These are phyloP conservation scores for Leccinum truebloodii DNA, from an alignment of 768 basidiomycete genomes.

Conservation along the genomic window DNA sequence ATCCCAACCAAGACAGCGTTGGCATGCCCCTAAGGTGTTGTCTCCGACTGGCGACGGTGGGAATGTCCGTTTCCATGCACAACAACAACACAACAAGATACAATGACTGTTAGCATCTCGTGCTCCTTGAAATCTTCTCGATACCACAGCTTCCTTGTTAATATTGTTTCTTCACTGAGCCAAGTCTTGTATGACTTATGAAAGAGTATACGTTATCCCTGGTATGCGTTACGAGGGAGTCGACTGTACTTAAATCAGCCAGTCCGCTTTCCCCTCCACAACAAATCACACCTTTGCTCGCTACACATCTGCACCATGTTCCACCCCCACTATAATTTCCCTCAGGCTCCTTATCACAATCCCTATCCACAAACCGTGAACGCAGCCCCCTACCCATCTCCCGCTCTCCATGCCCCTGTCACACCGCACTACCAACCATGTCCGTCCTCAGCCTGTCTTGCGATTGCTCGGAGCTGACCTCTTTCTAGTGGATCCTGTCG, in stretches of 20 bases:
- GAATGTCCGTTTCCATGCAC: not conserved
- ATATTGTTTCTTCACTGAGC: not conserved
- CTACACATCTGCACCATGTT: slow-evolving; percentile 9
- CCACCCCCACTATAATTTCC: not conserved
- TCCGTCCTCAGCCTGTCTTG: slow-evolving; percentile 9
- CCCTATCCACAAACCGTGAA: not conserved
- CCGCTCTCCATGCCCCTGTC: not conserved
- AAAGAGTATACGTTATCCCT: no score
- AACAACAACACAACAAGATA: slow-evolving; percentile 7
- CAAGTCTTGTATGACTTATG: no score
- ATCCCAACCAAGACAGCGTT: not conserved
- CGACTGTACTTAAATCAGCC: not conserved
- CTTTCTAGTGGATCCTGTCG: slow-evolving; percentile 7
- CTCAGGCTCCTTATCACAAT: not conserved
- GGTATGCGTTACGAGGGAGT: no score
- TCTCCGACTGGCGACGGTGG: no score
- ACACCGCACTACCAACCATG: not conserved
- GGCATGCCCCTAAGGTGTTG: not conserved
- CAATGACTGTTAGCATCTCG: slow-evolving; percentile 2
- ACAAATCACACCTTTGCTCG: not conserved
- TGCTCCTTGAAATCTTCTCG: not conserved
- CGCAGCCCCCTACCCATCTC: not conserved
- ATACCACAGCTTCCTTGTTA: not conserved
- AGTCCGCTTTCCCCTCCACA: not conserved
- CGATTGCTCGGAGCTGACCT: slow-evolving; percentile 1